A percentile compares a stretch with the other conserved stretches of the same genome.
Evolutionary conservation across 441 rosid species (phyloP).

Genomic region (Gossypium aridum): DNA sequence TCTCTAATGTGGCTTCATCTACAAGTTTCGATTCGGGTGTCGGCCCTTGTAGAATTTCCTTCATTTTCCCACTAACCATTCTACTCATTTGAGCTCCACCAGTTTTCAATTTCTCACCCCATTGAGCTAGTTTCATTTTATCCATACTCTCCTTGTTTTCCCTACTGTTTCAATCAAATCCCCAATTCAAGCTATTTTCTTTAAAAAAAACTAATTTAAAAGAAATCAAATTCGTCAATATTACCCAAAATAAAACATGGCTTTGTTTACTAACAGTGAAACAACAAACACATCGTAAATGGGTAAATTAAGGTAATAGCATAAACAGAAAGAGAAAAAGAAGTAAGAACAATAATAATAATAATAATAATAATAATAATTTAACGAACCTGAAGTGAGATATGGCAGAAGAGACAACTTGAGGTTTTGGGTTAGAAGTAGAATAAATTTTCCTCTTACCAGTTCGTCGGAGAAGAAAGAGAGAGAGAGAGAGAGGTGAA

Average conservation of each 20-base stretch:
- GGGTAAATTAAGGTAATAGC: background rate
- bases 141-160: slow-evolving; percentile 37
- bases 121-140: slow-evolving; percentile 56
- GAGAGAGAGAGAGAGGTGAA: background rate
- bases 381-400: slow-evolving; percentile 17
- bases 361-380: background rate
- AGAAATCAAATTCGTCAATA: background rate
- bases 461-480: background rate
- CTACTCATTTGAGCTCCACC: slow-evolving; percentile 80
- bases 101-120: slow-evolving; percentile 66
- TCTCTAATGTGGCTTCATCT: slow-evolving; percentile 78
- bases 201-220: slow-evolving; percentile 17
- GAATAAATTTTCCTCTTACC: background rate
- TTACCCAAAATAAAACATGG: background rate
- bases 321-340: background rate
- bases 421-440: background rate
- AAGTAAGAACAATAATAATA: background rate
- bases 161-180: background rate
- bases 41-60: slow-evolving; percentile 75
- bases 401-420: background rate
- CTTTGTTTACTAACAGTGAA: background rate
- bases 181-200: slow-evolving; percentile 2
- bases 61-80: slow-evolving; percentile 74
- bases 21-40: slow-evolving; percentile 78
- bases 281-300: background rate